Evolutionary conservation across 2,329 filamentous ascomycete genomes (phyloP).

Genomic region (Penicillium rolfsii): DNA sequence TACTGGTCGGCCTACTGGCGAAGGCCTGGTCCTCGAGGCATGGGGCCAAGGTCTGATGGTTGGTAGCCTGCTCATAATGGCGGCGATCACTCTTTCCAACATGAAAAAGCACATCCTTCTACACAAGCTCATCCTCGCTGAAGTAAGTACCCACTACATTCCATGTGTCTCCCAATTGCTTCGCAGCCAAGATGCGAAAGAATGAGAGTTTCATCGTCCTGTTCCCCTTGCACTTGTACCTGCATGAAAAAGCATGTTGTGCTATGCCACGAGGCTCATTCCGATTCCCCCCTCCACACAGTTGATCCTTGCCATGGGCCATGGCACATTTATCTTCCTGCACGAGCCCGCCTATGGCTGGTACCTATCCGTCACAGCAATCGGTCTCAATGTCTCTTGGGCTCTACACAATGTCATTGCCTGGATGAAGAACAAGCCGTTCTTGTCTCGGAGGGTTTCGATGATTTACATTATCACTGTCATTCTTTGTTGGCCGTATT

Average conservation of each 20-base stretch:
- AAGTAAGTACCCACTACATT: conserved; percentile 37
- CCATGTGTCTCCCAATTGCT: neutral
- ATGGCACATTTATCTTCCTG: conserved; percentile 64
- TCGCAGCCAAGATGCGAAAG: neutral
- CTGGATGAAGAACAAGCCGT: conserved; percentile 69
- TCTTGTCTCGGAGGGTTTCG: conserved; percentile 56
- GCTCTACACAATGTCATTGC: conserved; percentile 67
- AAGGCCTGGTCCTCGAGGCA: conserved; percentile 49
- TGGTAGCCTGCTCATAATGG: conserved; percentile 54
- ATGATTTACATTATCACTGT: conserved; percentile 63
- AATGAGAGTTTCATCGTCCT: neutral
- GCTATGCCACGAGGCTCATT: neutral
- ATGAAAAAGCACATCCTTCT: conserved; percentile 54
- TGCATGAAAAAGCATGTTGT: neutral
- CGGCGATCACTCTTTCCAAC: conserved; percentile 53
- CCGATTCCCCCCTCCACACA: conserved; percentile 26
- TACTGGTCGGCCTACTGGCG: conserved; percentile 16
- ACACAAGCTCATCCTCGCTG: conserved; percentile 56
- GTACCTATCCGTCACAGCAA: conserved; percentile 65
- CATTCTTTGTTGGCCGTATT: conserved; percentile 63
- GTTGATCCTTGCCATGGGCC: conserved; percentile 60
- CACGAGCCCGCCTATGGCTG: conserved; percentile 61
- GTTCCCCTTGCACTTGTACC: neutral
- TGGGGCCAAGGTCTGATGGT: conserved; percentile 57
- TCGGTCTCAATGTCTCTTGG: conserved; percentile 66